These are phyloP conservation scores for Neurospora pannonica DNA, from an alignment of 495 filamentous ascomycete species.

Conservation along the genomic window DNA sequence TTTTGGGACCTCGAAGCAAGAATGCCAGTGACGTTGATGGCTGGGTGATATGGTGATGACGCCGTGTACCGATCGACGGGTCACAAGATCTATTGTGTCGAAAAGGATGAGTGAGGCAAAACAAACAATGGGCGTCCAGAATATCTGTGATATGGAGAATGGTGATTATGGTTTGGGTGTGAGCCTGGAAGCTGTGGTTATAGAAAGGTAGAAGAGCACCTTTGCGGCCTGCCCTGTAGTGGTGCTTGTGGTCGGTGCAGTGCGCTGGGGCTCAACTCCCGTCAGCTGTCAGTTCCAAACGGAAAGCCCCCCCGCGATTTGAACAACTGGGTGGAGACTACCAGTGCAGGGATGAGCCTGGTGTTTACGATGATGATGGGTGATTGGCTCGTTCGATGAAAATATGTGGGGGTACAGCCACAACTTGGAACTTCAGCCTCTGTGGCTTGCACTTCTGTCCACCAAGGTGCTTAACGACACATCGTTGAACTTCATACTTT, in stretches of 20 bases:
- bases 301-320: conserved; percentile 10
- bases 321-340: not conserved
- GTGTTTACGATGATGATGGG: not conserved
- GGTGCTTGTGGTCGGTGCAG: not conserved
- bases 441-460: not conserved
- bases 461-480: not conserved
- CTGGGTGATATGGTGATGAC: not conserved
- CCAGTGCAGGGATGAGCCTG: not conserved
- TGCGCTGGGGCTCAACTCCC: not conserved
- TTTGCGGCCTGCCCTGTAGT: not conserved
- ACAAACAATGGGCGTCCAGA: not conserved
- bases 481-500: not conserved
- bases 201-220: not conserved
- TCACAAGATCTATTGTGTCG: not conserved
- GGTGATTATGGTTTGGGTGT: not conserved
- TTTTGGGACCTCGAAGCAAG: not conserved
- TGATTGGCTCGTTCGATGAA: not conserved
- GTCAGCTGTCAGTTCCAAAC: not conserved
- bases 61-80: not conserved
- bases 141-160: not conserved
- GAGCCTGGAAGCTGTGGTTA: not conserved
- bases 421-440: not conserved
- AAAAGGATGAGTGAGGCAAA: not conserved
- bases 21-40: not conserved
- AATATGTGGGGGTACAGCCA: not conserved